Evolutionary conservation across 371 early-diverging fungal species (phyloP), one percentile per base, ranked within the genome.

Genomic region (Mucor irregularis): DNA sequence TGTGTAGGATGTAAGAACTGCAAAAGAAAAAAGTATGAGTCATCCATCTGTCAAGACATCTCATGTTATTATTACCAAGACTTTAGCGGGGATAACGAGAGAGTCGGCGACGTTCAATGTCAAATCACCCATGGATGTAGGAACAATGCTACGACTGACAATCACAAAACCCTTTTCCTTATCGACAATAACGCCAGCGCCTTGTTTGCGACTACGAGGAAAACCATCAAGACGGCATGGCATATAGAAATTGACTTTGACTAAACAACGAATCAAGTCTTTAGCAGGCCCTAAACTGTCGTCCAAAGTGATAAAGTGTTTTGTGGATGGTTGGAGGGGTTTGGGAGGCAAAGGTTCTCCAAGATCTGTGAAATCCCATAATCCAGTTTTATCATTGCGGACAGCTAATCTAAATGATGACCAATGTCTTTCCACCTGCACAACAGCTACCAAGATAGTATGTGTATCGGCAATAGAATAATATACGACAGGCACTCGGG

Each of bases 1-100:
- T 92, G 92, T 2, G 88, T 86, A n/a, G 92, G 92, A 58, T 94
- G 92, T n/a, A 91, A 69, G 59, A 86, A 91, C 58, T 78, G 14
- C 5, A 19, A 51, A 37, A 4, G 30, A 38, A 51, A 38, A 26
- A 30, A 34, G n/a, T n/a, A n/a, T n/a, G n/a, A n/a, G n/a, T n/a
- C n/a, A n/a, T n/a, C n/a, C n/a, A n/a, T n/a, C n/a, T n/a, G n/a
- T n/a, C n/a, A 33, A 22, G 17, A 17, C 21, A 33, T 37, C 1
- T 22, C 3, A 33, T 9, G 21, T 3, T 16, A 29, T 45, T 16
- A 60, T 69, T 66, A 76, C 73, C 29, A 87, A 76, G 40, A 91
- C 81, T 60, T 80, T 81, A 55, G 83, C 89, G 19, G 92, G 94
- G 14, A 93, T 87, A 35, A 88, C 82, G 44, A 89, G 81, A 1